Base-by-base conservation (phyloP, 768 basidiomycete genomes). In the Mycena haematopus region DNA sequence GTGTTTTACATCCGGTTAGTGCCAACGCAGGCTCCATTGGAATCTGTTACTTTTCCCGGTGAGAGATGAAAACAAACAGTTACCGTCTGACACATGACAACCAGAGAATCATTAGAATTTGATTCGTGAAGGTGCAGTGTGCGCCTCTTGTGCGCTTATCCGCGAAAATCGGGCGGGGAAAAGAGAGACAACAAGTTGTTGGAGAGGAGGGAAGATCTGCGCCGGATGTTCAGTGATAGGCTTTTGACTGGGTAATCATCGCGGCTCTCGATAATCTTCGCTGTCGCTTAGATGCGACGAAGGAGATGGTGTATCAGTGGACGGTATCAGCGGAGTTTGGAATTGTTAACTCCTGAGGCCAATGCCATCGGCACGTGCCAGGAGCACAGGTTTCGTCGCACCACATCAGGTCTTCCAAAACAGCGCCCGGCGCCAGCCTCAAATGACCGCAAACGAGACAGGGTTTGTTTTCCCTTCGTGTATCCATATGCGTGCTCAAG, bases 391-490 rank as follows among this genome's bases (percentile, higher is more conserved):
- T 44, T 50, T 59, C 58, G 29, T 44, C 29, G 7, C 22, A 38
- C 40, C 50, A 59, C 24, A n/a, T 51, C 14, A 13, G 45, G 33
- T 13, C 29, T 8, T 46, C 21, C 22, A 2, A n/a, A 22, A 5
- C 29, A 33, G 29, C 21, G 17, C 54, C 15, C 46, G 21, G 14
- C 11, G 5, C 3, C 25, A 13, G 47, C 33, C 10, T 47, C 58
- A 21, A 25, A 60, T 60, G 59, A 22, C 60, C 1, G 45, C 53
- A 15, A 61, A 61, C 10, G 60, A 61, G 46, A 49, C 47, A 55
- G 53, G 60, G 60, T 61, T 1, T 21, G 60, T 1, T 15, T 31
- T 10, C 21, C 3, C 10, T 54, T n/a, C 36, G 2, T 19, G 15
- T 31, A 10, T 15, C 11, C 1, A 2, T 1, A 24, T 3, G 2